Evolutionary conservation across 371 early-diverging fungal species (phyloP).

Genomic region (Lichtheimia ramosa): DNA sequence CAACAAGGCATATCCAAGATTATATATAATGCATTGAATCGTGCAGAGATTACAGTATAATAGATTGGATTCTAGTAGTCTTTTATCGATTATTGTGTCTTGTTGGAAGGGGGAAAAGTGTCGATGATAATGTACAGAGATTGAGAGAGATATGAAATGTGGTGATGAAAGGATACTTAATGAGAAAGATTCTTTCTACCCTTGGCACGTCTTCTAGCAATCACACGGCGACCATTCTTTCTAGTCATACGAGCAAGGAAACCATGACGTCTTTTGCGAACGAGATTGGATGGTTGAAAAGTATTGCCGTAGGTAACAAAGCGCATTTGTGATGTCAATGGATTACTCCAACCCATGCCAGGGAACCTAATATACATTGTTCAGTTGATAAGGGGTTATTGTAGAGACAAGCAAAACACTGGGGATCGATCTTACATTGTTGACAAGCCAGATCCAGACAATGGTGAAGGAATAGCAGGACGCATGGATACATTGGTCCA

Average conservation of each 20-base stretch:
- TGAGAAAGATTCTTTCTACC: constrained; percentile 85
- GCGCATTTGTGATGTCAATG: constrained; percentile 57
- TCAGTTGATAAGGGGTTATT: background rate
- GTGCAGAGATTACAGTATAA: constrained; percentile 3
- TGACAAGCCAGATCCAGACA: background rate
- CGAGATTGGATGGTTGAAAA: constrained; percentile 90
- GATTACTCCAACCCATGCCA: constrained; percentile 8
- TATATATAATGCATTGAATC: constrained; percentile 15
- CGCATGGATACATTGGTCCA: background rate
- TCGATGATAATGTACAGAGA: background rate
- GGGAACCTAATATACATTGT: background rate
- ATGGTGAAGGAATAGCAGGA: background rate
- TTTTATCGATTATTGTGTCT: background rate
- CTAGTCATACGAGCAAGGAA: constrained; percentile 83
- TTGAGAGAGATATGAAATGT: background rate
- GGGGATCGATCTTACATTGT: background rate
- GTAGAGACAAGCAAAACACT: too few relatives aligned
- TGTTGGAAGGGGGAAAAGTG: background rate
- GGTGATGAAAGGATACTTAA: constrained; percentile 31
- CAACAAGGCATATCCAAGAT: constrained; percentile 9
- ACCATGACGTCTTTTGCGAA: constrained; percentile 91
- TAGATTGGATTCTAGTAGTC: background rate
- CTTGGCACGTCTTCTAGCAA: constrained; percentile 78
- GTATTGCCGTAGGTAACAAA: constrained; percentile 84
- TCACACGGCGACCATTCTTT: constrained; percentile 76